A percentile compares a stretch with the other conserved stretches of the same genome.
phyloP scores from a whole-genome alignment of 2,329 filamentous ascomycete genomes.

The Talaromyces sp. region DNA sequence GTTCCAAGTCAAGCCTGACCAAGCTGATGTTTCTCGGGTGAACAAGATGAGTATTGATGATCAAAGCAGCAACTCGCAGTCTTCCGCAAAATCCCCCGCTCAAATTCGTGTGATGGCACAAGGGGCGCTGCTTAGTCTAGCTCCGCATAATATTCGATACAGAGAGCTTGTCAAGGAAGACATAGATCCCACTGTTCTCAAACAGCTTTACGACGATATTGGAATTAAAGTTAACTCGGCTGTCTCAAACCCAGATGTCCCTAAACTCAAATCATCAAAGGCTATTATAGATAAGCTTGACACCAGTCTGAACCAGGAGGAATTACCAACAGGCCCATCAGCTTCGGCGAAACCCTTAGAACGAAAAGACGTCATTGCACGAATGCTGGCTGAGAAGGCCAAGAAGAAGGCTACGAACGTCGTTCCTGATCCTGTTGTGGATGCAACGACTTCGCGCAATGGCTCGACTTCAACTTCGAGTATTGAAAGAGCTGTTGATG shows the following conservation, averaged over 20 bases:
- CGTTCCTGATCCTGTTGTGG: background rate
- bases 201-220: conserved; percentile 64
- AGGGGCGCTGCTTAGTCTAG: conserved; percentile 62
- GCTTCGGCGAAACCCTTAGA: conserved; percentile 51
- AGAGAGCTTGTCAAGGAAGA: conserved; percentile 70
- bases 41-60: background rate
- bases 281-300: background rate
- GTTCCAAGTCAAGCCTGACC: background rate
- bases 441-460: background rate
- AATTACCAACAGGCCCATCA: background rate
- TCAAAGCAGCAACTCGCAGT: background rate
- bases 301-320: background rate
- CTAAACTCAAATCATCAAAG: background rate
- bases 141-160: conserved; percentile 65
- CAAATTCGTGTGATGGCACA: conserved; percentile 53
- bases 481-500: conserved; percentile 15
- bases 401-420: conserved; percentile 44
- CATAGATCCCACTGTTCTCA: conserved; percentile 61
- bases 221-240: conserved; percentile 49
- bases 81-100: conserved; percentile 29
- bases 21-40: background rate
- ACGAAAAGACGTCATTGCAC: conserved; percentile 72
- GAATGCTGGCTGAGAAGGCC: conserved; percentile 68
- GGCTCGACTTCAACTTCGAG: background rate
- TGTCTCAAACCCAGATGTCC: conserved; percentile 21